Evolutionary conservation across 305 asterid species (phyloP), one percentile per base, ranked within the genome.

Genomic region (Euphrasia arctica): DNA sequence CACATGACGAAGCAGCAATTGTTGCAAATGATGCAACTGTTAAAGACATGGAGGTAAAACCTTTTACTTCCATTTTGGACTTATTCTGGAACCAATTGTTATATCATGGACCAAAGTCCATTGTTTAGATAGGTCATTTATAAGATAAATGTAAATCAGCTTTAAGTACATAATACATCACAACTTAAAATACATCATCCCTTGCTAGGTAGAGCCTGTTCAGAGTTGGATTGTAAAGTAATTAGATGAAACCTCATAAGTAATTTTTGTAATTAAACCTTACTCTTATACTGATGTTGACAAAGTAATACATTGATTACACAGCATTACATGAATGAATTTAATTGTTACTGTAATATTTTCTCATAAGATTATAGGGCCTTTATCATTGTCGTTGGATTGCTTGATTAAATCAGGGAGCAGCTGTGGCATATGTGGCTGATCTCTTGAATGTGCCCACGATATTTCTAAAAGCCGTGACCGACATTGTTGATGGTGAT

Each of bases 1-100:
- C 98, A 41, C 82, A 79, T 13, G 99, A 94, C 78, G 96, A 90
- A 84, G 82, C 82, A 51, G 75, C 88, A 55, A 90, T 94, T 11
- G 32, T 67, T 62, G 86, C 96, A 67, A 94, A 94, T 75, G 93
- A 82, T 60, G 96, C 98, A 47, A 78, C 92, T 31, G 64, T 86
- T 28, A 94, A 94, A 78, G 99, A 94, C 77, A 90, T 94, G 96
- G 98, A 94, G 96, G 99, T 93, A 84, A n/a, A n/a, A 6, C 64
- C 34, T 34, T 61, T 39, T 57, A 13, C 25, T 52, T 39, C 0
- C 43, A 39, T 39, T 8, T 39, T 39, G 43, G 9, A 39, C 43
- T 39, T 8, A 39, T 39, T 6, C 43, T 39, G 43, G 9, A 39
- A 11, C 14, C 4, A 8, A 39, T 36, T 39, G 43, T 39, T 39